Base-by-base conservation (phyloP, 371 early-diverging fungal species). In the Apophysomyces sp. region DNA sequence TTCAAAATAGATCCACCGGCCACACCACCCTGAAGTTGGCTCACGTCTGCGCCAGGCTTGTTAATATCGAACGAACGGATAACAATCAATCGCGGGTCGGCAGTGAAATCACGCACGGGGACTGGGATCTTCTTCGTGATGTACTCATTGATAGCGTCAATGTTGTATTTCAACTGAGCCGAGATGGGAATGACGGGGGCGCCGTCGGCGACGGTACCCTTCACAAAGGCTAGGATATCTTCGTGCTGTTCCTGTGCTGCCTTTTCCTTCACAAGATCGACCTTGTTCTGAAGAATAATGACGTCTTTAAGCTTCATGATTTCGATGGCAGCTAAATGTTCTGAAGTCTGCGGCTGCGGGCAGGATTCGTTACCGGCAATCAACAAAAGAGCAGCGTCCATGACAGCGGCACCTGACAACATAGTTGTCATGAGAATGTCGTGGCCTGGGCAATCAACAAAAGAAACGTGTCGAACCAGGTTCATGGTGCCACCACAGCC, bases 391-490 rank as follows among this genome's bases (percentile, higher is more conserved):
- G 99, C 99, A 55, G 99, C 99, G 82, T 99, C 99, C 99, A 99
- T 99, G 70, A 99, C 98, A 49, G 99, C 99, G 58, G 99, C 99
- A 70, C 99, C 99, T 86, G 97, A 99, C 71, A 99, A 86, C 99
- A 99, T 99, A 60, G 99, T 99, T 30, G 99, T 97, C 99, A 99
- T 99, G 68, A 99, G 92, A 90, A 99, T 95, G 85, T 99, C 99
- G 98, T 99, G 99, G 62, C 99, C 99, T 44, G 99, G 99, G 78
- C 99, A 99, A 84, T 99, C 99, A 57, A 99, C 99, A 86, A 99
- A 99, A 21, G 97, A 97, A 31, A 99, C 98, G 73, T 99, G 99
- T 73, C 98, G 93, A 63, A 94, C 71, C 66, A 98, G 81, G 60
- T 89, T 79, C 94, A 94, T 91, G 60, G 69, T 90, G 18, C 98